Percentiles rank a stretch among this genome's conserved stretches.
phyloP scores from a whole-genome alignment of 1,284 basidiomycete genomes.

The Singerocomus inundabilis region DNA sequence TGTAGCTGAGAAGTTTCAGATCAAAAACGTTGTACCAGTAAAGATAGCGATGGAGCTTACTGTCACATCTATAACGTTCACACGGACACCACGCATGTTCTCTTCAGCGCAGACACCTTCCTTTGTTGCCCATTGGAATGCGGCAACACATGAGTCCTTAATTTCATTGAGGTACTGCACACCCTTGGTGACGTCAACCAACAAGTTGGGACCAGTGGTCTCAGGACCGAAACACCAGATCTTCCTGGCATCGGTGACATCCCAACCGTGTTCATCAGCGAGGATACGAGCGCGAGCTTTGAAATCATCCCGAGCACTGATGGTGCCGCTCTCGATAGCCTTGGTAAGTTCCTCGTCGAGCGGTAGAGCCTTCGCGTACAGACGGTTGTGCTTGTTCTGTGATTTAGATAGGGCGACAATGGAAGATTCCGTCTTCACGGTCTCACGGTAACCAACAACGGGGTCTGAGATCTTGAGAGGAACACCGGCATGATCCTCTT shows the following conservation, averaged over 20 bases:
- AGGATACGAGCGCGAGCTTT: conserved; percentile 94
- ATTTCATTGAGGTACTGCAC: conserved; percentile 98
- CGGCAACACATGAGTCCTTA: conserved; percentile 99
- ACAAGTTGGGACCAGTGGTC: conserved; percentile 94
- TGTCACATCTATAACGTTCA: conserved; percentile 96
- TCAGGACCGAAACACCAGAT: conserved; percentile 99
- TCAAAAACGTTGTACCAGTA: background rate
- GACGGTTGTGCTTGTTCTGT: conserved; percentile 99
- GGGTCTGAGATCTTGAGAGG: conserved; percentile 99
- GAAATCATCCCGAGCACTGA: conserved; percentile 96
- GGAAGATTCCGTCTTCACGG: conserved; percentile 93
- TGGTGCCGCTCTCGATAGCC: conserved; percentile 88
- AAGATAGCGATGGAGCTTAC: conserved; percentile 43
- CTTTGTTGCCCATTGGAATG: conserved; percentile 99
- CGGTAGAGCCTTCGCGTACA: conserved; percentile 92
- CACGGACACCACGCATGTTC: conserved; percentile 97
- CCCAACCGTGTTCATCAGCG: conserved; percentile 97
- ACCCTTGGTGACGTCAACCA: conserved; percentile 99
- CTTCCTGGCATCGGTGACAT: conserved; percentile 98
- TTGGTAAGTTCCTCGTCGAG: conserved; percentile 92
- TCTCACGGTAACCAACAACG: conserved; percentile 98
- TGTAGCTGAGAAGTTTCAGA: conserved; percentile 63
- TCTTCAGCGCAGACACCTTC: conserved; percentile 97
- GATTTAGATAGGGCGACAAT: conserved; percentile 99
- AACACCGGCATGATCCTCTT: conserved; percentile 99